Evolutionary conservation across 2,329 filamentous ascomycete genomes (phyloP).

Genomic region (Venturia pyrina): DNA sequence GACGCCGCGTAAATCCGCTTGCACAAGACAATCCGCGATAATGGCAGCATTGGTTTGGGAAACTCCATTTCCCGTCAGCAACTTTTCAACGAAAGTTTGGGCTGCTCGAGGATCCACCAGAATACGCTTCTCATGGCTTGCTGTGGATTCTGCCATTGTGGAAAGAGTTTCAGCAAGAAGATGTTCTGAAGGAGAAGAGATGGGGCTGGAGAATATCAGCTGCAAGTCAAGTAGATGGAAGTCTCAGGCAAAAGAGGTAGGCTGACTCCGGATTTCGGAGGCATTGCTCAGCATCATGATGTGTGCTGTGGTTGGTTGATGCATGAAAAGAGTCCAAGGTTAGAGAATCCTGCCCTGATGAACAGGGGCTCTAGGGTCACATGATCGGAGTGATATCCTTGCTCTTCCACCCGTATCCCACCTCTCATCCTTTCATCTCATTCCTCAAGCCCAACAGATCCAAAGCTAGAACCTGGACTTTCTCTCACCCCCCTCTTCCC

Average conservation of each 20-base stretch:
- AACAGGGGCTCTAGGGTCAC: neutral
- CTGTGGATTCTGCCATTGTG: neutral
- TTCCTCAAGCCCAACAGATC: neutral
- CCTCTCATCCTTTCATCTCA: neutral
- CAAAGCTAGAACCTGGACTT: neutral
- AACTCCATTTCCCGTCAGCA: conserved; percentile 54
- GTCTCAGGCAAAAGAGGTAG: no score
- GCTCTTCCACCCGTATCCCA: neutral
- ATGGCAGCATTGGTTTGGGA: conserved; percentile 20
- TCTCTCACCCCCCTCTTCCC: neutral
- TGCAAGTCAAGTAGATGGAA: neutral
- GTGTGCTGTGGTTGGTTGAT: neutral
- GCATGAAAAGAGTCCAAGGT: neutral
- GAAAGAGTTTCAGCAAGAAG: neutral
- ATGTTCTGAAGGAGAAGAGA: neutral
- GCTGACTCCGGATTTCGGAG: no score
- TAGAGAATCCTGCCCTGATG: no score
- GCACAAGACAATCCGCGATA: conserved; percentile 57
- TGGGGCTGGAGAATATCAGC: neutral
- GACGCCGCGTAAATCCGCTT: conserved; percentile 67
- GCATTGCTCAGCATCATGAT: no score
- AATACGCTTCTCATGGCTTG: neutral
- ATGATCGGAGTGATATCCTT: neutral
- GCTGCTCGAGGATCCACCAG: conserved; percentile 20
- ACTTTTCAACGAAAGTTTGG: conserved; percentile 37